Evolutionary conservation across 768 basidiomycete genomes (phyloP).

Genomic region (Pleurotus cornucopiae): DNA sequence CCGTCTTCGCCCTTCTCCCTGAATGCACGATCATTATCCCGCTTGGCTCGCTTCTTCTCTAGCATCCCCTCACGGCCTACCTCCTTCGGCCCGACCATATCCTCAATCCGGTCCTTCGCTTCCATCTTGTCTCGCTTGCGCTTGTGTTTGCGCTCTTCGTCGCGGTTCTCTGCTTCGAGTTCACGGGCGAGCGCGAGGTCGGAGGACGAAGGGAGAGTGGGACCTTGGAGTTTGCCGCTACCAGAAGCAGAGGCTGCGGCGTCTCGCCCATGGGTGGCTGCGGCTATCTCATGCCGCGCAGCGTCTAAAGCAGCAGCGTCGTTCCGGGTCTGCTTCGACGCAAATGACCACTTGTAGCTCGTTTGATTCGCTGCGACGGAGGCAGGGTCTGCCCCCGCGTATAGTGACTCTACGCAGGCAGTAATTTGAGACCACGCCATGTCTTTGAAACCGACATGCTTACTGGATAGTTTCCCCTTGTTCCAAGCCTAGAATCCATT

Average conservation of each 20-base stretch:
- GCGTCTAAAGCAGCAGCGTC: conserved; percentile 56
- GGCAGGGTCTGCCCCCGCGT: conserved; percentile 57
- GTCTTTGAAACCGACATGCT: conserved; percentile 12
- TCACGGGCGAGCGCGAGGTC: conserved; percentile 74
- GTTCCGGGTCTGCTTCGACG: conserved; percentile 55
- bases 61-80: conserved; percentile 81
- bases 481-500: conserved; percentile 65
- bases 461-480: conserved; percentile 67
- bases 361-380: conserved; percentile 66
- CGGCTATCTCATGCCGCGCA: conserved; percentile 56
- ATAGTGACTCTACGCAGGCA: conserved; percentile 40
- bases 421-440: not conserved
- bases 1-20: conserved; percentile 77
- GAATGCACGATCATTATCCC: conserved; percentile 69
- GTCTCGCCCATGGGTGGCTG: conserved; percentile 38
- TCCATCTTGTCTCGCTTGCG: conserved; percentile 67
- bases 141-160: conserved; percentile 49
- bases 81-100: conserved; percentile 74
- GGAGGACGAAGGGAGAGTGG: conserved; percentile 62
- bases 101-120: conserved; percentile 68
- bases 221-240: conserved; percentile 53
- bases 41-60: conserved; percentile 76
- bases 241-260: conserved; percentile 20
- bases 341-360: conserved; percentile 86
- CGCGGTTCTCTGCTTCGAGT: conserved; percentile 42